Evolutionary conservation across 176 grass and related monocot genomes (phyloP), one percentile per base, ranked within the genome.

Genomic region (Carex parvula): DNA sequence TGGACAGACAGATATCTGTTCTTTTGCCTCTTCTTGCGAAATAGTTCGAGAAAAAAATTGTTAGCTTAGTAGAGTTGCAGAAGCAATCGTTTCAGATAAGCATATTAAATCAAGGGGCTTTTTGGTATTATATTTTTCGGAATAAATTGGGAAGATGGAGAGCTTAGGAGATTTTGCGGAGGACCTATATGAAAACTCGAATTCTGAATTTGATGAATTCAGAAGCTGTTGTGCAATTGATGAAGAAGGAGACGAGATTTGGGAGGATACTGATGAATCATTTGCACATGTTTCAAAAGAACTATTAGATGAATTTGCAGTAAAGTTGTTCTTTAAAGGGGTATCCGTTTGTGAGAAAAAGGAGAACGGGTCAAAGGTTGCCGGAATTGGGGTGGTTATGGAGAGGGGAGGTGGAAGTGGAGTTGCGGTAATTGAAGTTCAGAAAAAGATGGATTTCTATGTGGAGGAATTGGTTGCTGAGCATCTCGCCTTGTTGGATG

Each of bases 391-490:
- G 9, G 97, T 94, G 21, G 97, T 99, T n/a, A 94, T 99, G 93
- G 97, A 99, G 79, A 92, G 85, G 76, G 79, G 71, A 1, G 71
- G 86, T 0, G 93, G 91, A 21, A 73, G 50, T 1, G 96, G 86
- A 17, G 81, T 89, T 80, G 85, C 93, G 35, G 50, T 86, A 48
- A 87, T 92, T 44, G 76, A 75, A 84, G 90, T 99, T 33, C 93
- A 99, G 90, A 99, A 99, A 82, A 99, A 96, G 88, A 87, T 99
- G 37, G 93, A 99, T 84, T 99, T 99, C 77, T 92, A 88, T 87
- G 93, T 94, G 42, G 93, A 96, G 12, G 93, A 91, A 73, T 87
- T 99, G 22, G 97, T 95, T 16, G 97, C 97, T 0, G 97, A 99
- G 85, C 97, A 99, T 88, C 86, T 99, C 13, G 97, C 97, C 1